Conservation (phyloP, 1,139 yeast genomes). For the Diutina ranongensis region DNA sequence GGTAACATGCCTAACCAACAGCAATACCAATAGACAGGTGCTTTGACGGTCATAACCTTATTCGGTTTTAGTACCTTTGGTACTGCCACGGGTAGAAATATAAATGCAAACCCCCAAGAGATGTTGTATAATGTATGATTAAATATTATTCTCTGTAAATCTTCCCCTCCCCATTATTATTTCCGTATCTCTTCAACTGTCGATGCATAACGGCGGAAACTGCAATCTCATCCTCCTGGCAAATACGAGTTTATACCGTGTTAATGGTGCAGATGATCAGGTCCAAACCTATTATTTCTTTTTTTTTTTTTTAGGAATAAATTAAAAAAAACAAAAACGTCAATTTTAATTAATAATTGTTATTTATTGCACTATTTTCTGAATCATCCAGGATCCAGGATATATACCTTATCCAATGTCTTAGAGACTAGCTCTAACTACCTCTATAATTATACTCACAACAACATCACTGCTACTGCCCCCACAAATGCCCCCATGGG, state of each 20-base stretch:
- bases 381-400: no score
- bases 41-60: no score
- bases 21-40: slow-evolving; percentile 25
- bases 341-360: no score
- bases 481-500: slow-evolving; percentile 28
- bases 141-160: background rate
- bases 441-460: slow-evolving; percentile 12
- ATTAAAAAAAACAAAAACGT: no score
- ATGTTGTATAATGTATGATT: background rate
- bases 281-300: no score
- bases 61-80: no score
- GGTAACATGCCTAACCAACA: slow-evolving; percentile 35
- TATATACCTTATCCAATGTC: background rate
- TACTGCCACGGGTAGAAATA: background rate
- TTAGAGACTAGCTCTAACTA: background rate
- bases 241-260: no score
- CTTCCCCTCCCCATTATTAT: background rate
- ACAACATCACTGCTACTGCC: slow-evolving; percentile 24
- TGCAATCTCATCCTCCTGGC: no score
- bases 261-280: no score
- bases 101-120: background rate
- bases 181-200: background rate
- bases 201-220: no score
- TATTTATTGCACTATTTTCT: no score
- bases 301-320: no score